Evolutionary conservation across 208 protist species (phyloP).

Genomic region (Trypanosoma platydactyli): DNA sequence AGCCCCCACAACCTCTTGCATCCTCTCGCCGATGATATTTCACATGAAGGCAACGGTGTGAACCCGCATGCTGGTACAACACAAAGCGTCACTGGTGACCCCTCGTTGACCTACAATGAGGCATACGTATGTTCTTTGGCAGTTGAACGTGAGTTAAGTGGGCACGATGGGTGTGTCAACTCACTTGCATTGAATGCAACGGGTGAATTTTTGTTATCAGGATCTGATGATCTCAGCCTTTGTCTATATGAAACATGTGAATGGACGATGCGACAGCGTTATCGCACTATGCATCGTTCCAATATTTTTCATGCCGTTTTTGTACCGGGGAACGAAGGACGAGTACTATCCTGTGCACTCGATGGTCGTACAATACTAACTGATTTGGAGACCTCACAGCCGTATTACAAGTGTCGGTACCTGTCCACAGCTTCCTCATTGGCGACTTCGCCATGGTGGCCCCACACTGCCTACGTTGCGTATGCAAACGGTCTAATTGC

Average conservation of each 20-base stretch:
- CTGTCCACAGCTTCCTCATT: slow-evolving; percentile 34
- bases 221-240: slow-evolving; percentile 44
- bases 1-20: background rate
- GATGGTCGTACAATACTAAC: slow-evolving; percentile 42
- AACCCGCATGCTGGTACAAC: background rate
- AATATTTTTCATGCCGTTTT: slow-evolving; percentile 64
- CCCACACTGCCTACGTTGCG: slow-evolving; percentile 40
- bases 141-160: slow-evolving; percentile 24
- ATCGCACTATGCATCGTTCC: slow-evolving; percentile 36
- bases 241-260: slow-evolving; percentile 41
- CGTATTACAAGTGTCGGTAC: slow-evolving; percentile 19
- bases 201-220: slow-evolving; percentile 41
- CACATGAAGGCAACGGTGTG: background rate
- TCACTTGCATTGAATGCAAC: slow-evolving; percentile 33
- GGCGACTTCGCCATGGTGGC: slow-evolving; percentile 29
- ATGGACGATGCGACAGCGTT: slow-evolving; percentile 24
- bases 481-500: slow-evolving; percentile 39
- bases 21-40: too few relatives aligned
- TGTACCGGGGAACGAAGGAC: slow-evolving; percentile 20
- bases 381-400: slow-evolving; percentile 30
- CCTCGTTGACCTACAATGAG: slow-evolving; percentile 20
- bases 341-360: slow-evolving; percentile 39
- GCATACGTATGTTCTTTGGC: slow-evolving; percentile 25
- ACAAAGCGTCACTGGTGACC: background rate
- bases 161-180: slow-evolving; percentile 60